Evolutionary conservation across 225 moss, liverwort and hornwort genomes (phyloP).

Genomic region (Lunularia cruciata): DNA sequence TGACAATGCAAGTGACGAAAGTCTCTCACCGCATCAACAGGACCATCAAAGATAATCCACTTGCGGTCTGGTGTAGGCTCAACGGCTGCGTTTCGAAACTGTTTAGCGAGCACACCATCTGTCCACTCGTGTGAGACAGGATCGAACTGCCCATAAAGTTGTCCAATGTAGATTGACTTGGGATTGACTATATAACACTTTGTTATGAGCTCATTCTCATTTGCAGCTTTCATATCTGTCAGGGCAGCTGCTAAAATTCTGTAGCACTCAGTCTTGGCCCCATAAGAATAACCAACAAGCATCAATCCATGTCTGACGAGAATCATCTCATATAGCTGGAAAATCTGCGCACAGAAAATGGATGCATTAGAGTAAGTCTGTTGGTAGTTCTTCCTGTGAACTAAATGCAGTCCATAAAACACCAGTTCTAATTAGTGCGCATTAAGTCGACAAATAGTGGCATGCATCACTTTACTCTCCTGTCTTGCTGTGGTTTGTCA

Average conservation of each 20-base stretch:
- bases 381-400: too few species aligned
- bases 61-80: conserved; percentile 66
- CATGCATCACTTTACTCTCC: too few species aligned
- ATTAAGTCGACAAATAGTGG: too few species aligned
- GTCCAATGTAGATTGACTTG: conserved; percentile 69
- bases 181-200: conserved; percentile 62
- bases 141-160: conserved; percentile 72
- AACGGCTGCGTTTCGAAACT: conserved; percentile 58
- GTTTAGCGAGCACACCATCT: conserved; percentile 69
- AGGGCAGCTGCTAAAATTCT: conserved; percentile 60
- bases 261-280: conserved; percentile 71
- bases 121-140: conserved; percentile 72
- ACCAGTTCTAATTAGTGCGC: too few species aligned
- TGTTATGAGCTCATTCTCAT: conserved; percentile 50
- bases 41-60: conserved; percentile 72
- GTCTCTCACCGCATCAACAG: conserved; percentile 59
- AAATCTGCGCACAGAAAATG: conserved; percentile 43
- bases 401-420: too few species aligned
- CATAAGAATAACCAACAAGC: conserved; percentile 71
- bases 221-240: conserved; percentile 61
- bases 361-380: background rate
- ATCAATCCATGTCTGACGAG: conserved; percentile 70
- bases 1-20: background rate
- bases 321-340: conserved; percentile 72
- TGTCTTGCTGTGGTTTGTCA: background rate